phyloP scores from a whole-genome alignment of 805 yeast species.

The Sugiyamaella floridensis region DNA sequence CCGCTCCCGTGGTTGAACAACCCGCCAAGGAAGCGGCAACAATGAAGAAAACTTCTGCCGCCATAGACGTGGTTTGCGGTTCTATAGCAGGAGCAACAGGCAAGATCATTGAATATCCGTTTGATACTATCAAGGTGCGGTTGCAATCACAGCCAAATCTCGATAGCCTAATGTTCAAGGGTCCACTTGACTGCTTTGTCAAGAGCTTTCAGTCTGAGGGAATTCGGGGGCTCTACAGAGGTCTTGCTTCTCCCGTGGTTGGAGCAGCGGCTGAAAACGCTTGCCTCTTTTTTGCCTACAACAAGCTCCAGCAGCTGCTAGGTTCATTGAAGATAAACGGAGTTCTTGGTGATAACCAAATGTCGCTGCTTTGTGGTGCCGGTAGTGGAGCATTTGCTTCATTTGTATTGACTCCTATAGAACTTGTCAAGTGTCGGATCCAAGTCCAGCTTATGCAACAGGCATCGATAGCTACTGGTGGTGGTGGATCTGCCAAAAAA shows the following conservation, averaged over 20 bases:
- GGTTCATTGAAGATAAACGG: conserved; percentile 22
- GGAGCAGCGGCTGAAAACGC: conserved; percentile 93
- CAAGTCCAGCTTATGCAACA: conserved; percentile 52
- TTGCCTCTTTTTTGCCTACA: conserved; percentile 51
- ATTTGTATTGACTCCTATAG: conserved; percentile 84
- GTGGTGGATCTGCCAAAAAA: conserved; percentile 8
- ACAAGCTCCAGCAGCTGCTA: conserved; percentile 8
- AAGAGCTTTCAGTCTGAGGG: conserved; percentile 67
- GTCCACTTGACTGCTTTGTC: conserved; percentile 60
- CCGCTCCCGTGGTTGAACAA: not conserved
- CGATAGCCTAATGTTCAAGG: conserved; percentile 40
- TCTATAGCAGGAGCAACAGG: conserved; percentile 72
- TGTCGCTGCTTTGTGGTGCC: conserved; percentile 63
- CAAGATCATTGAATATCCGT: conserved; percentile 82
- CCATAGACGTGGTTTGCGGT: conserved; percentile 27
- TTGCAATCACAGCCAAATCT: conserved; percentile 66
- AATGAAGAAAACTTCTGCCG: not conserved
- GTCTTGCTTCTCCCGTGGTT: conserved; percentile 71
- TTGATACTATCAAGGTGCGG: conserved; percentile 87
- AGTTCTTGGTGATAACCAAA: conserved; percentile 16
- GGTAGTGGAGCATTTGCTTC: conserved; percentile 78
- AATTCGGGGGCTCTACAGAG: conserved; percentile 65
- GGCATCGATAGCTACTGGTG: not conserved
- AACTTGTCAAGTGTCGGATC: conserved; percentile 76
- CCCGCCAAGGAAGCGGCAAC: not conserved